Evolutionary conservation across 164 flowering plant genomes (phyloP), one percentile per base, ranked within the genome.

Genomic region (Vitis labrusca): DNA sequence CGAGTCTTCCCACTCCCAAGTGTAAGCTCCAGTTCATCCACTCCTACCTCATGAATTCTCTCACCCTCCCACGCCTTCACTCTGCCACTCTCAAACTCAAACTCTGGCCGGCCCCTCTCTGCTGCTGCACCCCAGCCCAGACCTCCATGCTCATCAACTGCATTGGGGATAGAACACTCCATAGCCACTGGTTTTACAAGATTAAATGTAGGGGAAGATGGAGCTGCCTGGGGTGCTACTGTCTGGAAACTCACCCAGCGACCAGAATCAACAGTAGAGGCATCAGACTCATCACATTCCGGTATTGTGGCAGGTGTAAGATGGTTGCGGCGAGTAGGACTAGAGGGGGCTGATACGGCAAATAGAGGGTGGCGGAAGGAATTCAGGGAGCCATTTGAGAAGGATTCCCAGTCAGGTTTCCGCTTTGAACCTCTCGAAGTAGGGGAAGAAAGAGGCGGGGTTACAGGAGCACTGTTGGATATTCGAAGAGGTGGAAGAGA

Each of bases 11-110:
- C 81, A 65, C 76, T 85, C 5, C 97, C 97, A 19, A 94, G 93
- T 0, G 97, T 94, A 74, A 94, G 96, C 82, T 94, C 98, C 64
- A 94, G 71, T 80, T 91, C 97, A 59, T 94, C 98, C 16, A 85
- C 79, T 1, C 84, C 95, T 2, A 91, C 68, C 50, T 93, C 98
- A 75, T 88, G 95, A 67, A 91, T 91, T 70, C 84, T 86, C 85
- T 94, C 98, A 8, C 98, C 98, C 63, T 94, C 98, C 98, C 98
- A 94, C 0, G 98, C 77, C 73, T 79, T 94, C 66, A 94, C 93
- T 50, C 73, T 79, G 3, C 84, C 78, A 71, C 77, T 85, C 84
- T 81, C 94, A 63, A 93, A 91, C 73, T 85, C 92, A 72, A 91
- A 89, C 76, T 91, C 95, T 12, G 85, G 19, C 80, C 83, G 52